A percentile compares a stretch with the other conserved stretches of the same genome.
phyloP scores from a whole-genome alignment of 2,329 filamentous ascomycete species.

The Pleomassaria siparia region DNA sequence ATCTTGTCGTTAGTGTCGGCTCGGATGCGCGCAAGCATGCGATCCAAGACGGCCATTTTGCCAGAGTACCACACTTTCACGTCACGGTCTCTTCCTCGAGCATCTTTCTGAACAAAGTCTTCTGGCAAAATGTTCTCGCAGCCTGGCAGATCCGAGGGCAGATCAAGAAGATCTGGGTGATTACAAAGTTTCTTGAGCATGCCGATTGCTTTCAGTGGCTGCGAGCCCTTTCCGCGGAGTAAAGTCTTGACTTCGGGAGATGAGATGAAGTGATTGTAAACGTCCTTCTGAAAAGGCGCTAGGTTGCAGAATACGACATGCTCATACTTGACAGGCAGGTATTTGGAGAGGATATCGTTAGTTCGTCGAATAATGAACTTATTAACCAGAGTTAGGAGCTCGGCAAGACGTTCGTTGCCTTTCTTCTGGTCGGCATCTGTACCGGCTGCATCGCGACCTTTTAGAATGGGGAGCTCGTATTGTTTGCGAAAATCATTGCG shows the following conservation, averaged over 20 bases:
- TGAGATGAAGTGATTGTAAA: slow-evolving; percentile 97
- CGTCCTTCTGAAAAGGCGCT: slow-evolving; percentile 84
- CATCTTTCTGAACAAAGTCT: slow-evolving; percentile 85
- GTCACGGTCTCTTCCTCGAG: slow-evolving; percentile 85
- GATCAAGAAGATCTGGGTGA: slow-evolving; percentile 87
- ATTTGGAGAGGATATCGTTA: slow-evolving; percentile 97
- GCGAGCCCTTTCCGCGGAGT: slow-evolving; percentile 88
- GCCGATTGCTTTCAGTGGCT: slow-evolving; percentile 94
- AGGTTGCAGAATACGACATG: slow-evolving; percentile 98
- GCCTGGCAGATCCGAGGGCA: slow-evolving; percentile 81
- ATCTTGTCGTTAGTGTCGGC: slow-evolving; percentile 99
- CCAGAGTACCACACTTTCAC: slow-evolving; percentile 95
- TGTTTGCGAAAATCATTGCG: slow-evolving; percentile 89
- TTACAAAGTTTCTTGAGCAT: slow-evolving; percentile 98
- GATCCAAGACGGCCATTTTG: slow-evolving; percentile 97
- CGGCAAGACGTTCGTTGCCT: slow-evolving; percentile 79
- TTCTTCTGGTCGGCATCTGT: slow-evolving; percentile 78
- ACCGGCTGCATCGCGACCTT: slow-evolving; percentile 87
- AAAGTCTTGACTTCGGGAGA: slow-evolving; percentile 93
- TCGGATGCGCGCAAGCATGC: slow-evolving; percentile 94
- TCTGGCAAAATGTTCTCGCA: slow-evolving; percentile 79
- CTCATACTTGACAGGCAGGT: slow-evolving; percentile 96
- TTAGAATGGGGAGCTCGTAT: slow-evolving; percentile 89
- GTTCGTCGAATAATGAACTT: slow-evolving; percentile 98
- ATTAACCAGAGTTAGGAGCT: slow-evolving; percentile 84